Evolutionary conservation across 2,329 filamentous ascomycete species (phyloP).

Genomic region (Colletotrichum sp.): DNA sequence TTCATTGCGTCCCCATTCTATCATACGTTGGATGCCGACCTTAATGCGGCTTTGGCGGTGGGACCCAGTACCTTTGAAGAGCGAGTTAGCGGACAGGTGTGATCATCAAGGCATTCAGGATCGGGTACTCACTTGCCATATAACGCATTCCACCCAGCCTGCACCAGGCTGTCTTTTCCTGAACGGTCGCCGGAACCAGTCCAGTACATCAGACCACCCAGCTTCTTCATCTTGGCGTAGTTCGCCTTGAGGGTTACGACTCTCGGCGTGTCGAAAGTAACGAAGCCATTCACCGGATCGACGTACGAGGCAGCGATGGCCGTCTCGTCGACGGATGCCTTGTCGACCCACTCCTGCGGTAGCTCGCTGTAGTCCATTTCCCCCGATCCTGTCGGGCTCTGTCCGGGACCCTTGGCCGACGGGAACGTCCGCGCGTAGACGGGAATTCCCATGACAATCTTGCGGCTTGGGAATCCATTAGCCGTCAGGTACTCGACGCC

Average conservation of each 20-base stretch:
- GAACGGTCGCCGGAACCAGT: constrained; percentile 65
- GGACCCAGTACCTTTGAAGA: background rate
- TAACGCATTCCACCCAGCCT: constrained; percentile 62
- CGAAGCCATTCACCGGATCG: constrained; percentile 53
- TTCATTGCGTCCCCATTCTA: background rate
- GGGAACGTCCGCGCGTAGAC: constrained; percentile 68
- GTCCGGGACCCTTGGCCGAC: constrained; percentile 55
- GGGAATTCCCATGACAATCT: constrained; percentile 68
- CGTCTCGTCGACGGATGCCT: constrained; percentile 51
- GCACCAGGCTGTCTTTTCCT: constrained; percentile 61
- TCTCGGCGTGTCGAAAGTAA: constrained; percentile 67
- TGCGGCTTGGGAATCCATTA: constrained; percentile 59
- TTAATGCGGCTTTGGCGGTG: background rate
- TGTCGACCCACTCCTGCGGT: constrained; percentile 52
- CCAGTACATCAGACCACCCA: constrained; percentile 74
- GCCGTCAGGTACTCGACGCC: constrained; percentile 59
- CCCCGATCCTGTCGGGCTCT: constrained; percentile 51
- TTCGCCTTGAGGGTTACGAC: constrained; percentile 67
- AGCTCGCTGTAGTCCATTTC: constrained; percentile 69
- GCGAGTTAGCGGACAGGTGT: background rate
- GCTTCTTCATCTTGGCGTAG: constrained; percentile 57
- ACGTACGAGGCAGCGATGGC: constrained; percentile 64
- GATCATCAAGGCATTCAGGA: background rate
- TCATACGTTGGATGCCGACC: background rate
- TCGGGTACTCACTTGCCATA: background rate